Evolutionary conservation across 2,329 filamentous ascomycete genomes (phyloP).

Genomic region (Hypoxylon sp.): DNA sequence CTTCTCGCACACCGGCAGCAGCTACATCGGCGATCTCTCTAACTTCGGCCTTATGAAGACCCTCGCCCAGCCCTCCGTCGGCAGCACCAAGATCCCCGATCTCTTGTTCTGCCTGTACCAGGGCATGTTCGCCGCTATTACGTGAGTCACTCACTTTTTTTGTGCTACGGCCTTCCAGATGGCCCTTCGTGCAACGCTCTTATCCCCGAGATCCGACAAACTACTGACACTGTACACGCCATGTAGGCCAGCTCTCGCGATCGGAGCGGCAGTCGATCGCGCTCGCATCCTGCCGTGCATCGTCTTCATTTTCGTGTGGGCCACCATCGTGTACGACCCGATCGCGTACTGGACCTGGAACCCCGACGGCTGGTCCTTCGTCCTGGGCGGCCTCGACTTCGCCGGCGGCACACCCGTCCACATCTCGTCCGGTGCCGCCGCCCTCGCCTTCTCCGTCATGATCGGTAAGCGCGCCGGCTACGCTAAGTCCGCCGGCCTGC

Average conservation of each 20-base stretch:
- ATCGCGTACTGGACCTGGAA: slow-evolving; percentile 87
- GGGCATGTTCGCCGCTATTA: slow-evolving; percentile 91
- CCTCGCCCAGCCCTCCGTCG: slow-evolving; percentile 81
- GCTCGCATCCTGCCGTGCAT: slow-evolving; percentile 73
- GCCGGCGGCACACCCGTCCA: slow-evolving; percentile 83
- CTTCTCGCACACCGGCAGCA: slow-evolving; percentile 84
- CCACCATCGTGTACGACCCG: slow-evolving; percentile 79
- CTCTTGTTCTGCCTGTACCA: slow-evolving; percentile 88
- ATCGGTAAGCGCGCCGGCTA: slow-evolving; percentile 78
- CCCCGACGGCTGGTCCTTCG: slow-evolving; percentile 77
- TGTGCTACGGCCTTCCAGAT: neutral
- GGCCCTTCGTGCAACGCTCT: neutral
- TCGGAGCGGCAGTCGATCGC: slow-evolving; percentile 73
- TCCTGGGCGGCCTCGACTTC: slow-evolving; percentile 79
- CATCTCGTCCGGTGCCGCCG: slow-evolving; percentile 79
- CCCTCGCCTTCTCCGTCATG: slow-evolving; percentile 80
- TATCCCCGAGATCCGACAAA: slow-evolving; percentile 9
- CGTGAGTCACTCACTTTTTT: slow-evolving; percentile 67
- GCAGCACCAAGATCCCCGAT: slow-evolving; percentile 80
- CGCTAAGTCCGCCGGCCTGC: slow-evolving; percentile 71
- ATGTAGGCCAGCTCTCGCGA: slow-evolving; percentile 68
- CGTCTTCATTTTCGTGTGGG: slow-evolving; percentile 79
- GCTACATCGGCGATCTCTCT: slow-evolving; percentile 82
- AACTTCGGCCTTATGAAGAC: slow-evolving; percentile 88
- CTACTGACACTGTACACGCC: slow-evolving; percentile 11